Percentiles rank a stretch among this genome's conserved stretches.
These are phyloP conservation scores for Oryza brachyantha DNA, from an alignment of 176 grass and related monocot genomes.

Conservation along the genomic window DNA sequence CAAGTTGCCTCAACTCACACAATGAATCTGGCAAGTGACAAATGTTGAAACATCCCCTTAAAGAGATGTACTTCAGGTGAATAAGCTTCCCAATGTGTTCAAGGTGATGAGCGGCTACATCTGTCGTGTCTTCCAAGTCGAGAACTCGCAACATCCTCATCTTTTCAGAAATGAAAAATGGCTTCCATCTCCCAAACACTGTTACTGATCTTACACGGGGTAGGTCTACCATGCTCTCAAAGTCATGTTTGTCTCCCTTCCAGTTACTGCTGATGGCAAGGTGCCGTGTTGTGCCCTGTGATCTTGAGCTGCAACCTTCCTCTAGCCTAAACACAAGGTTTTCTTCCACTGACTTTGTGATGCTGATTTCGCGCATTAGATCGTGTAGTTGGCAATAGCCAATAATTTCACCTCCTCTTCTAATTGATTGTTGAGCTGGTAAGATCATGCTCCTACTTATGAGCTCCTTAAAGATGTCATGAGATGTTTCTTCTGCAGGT, in stretches of 20 bases:
- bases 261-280: not conserved
- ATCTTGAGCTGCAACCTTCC: not conserved
- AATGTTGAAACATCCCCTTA: not conserved
- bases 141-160: constrained; percentile 33
- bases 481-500: not conserved
- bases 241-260: not conserved
- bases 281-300: not conserved
- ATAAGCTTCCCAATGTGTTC: not conserved
- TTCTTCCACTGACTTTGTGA: constrained; percentile 13
- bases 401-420: not conserved
- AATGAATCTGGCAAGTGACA: not conserved
- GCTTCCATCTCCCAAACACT: not conserved
- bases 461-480: not conserved
- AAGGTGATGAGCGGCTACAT: not conserved
- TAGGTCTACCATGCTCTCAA: not conserved
- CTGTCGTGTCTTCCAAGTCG: constrained; percentile 7
- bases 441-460: constrained; percentile 14
- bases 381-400: constrained; percentile 34
- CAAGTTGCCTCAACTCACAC: not conserved
- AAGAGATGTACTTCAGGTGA: constrained; percentile 31
- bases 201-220: constrained; percentile 27
- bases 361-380: constrained; percentile 23
- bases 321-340: constrained; percentile 23
- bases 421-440: not conserved
- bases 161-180: not conserved